phyloP scores from a whole-genome alignment of 805 yeast species.

The Wilhelminamyces savonicus region DNA sequence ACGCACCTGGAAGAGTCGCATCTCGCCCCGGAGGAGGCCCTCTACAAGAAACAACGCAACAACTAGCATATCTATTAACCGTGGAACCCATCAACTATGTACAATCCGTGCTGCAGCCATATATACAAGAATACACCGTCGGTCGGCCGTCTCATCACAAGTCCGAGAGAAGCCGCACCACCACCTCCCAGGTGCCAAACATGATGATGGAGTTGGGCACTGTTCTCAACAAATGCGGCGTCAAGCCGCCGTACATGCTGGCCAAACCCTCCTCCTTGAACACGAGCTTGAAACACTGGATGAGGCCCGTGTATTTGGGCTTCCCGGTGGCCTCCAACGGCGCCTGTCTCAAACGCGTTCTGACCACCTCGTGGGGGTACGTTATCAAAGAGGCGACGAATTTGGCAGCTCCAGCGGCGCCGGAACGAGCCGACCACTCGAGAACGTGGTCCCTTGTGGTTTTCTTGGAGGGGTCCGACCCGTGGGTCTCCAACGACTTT shows the following conservation, averaged over 20 bases:
- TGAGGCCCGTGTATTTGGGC: constrained; percentile 82
- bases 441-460: constrained; percentile 55
- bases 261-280: constrained; percentile 87
- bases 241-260: constrained; percentile 94
- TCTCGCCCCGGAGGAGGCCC: too few species aligned
- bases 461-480: constrained; percentile 22
- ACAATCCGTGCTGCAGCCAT: too few species aligned
- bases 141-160: too few species aligned
- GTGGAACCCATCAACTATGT: too few species aligned
- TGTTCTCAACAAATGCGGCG: constrained; percentile 93
- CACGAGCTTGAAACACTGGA: constrained; percentile 82
- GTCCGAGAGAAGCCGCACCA: constrained; percentile 35
- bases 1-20: too few species aligned
- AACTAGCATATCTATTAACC: too few species aligned
- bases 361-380: constrained; percentile 94
- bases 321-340: constrained; percentile 69
- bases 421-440: constrained; percentile 95
- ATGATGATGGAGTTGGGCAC: constrained; percentile 97
- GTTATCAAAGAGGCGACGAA: constrained; percentile 87
- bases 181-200: constrained; percentile 98
- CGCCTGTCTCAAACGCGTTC: constrained; percentile 93
- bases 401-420: constrained; percentile 96
- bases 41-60: too few species aligned
- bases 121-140: too few species aligned
- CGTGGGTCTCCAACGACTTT: constrained; percentile 37